These are phyloP conservation scores for Diaporthe sp. DNA, from an alignment of 2,329 filamentous ascomycete genomes.

Conservation along the genomic window DNA sequence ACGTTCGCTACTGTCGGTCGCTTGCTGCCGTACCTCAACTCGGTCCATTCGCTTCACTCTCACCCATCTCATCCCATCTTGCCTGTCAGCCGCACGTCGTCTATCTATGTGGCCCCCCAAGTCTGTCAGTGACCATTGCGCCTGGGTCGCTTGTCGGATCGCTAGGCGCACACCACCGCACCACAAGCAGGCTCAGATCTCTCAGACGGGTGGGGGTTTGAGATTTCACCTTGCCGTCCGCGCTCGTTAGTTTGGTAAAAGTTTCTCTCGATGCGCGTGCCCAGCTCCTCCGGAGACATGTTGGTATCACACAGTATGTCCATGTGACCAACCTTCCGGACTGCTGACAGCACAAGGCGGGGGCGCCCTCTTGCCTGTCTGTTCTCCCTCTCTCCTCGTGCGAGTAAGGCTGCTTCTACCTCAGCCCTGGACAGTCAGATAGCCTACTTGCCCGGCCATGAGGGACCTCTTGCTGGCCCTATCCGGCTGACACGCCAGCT, in stretches of 20 bases:
- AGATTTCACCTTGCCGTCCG: neutral
- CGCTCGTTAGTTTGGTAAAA: neutral
- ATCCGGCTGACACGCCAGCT: neutral
- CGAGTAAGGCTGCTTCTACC: neutral
- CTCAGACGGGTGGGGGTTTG: neutral
- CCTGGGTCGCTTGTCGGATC: neutral
- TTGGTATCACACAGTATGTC: neutral
- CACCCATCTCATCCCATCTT: constrained; percentile 3
- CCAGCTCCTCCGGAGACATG: neutral
- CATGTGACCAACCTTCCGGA: neutral
- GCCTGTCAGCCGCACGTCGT: constrained; percentile 27
- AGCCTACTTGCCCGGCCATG: neutral
- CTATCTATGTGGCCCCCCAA: neutral
- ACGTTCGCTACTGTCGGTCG: neutral
- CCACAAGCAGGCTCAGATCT: neutral
- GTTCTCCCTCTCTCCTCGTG: neutral
- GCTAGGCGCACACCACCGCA: constrained; percentile 20
- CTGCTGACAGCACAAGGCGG: neutral
- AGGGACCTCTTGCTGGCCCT: neutral
- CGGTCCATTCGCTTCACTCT: neutral
- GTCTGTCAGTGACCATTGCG: constrained; percentile 1
- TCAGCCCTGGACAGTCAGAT: neutral
- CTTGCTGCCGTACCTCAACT: neutral
- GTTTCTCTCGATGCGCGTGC: neutral
- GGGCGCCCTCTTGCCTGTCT: neutral